These are phyloP conservation scores for Thelephora terrestris DNA, from an alignment of 1,284 basidiomycete species.

Conservation along the genomic window DNA sequence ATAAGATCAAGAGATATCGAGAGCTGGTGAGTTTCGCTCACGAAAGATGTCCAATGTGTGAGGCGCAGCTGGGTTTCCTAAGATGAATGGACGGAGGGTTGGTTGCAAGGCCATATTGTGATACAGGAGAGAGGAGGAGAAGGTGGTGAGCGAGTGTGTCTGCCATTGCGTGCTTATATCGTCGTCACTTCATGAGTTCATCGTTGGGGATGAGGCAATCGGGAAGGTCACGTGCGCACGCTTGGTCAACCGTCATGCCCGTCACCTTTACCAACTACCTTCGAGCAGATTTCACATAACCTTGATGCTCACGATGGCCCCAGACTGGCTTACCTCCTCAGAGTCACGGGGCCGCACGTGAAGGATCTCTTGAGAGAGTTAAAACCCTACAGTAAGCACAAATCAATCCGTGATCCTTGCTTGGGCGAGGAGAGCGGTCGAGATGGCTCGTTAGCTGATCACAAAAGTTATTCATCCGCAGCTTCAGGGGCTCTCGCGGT, in stretches of 20 bases:
- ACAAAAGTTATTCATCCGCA: conserved; percentile 17
- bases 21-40: conserved; percentile 27
- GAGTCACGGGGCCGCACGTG: conserved; percentile 62
- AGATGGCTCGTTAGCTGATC: background rate
- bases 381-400: conserved; percentile 49
- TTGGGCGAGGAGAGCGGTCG: too few species aligned
- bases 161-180: too few species aligned
- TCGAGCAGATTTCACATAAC: conserved; percentile 51
- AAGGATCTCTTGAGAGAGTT: conserved; percentile 66
- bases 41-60: conserved; percentile 83
- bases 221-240: background rate
- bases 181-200: background rate
- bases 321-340: conserved; percentile 59
- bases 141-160: background rate
- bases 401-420: background rate
- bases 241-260: conserved; percentile 25
- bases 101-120: conserved; percentile 74
- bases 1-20: background rate
- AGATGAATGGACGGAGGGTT: conserved; percentile 59
- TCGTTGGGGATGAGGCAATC: background rate
- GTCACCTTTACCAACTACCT: conserved; percentile 51
- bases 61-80: conserved; percentile 59
- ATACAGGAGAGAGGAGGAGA: background rate
- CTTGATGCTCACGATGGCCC: conserved; percentile 55
- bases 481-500: conserved; percentile 41